Evolutionary conservation across 495 filamentous ascomycete genomes (phyloP).

Genomic region (Amniculicola lignicola): DNA sequence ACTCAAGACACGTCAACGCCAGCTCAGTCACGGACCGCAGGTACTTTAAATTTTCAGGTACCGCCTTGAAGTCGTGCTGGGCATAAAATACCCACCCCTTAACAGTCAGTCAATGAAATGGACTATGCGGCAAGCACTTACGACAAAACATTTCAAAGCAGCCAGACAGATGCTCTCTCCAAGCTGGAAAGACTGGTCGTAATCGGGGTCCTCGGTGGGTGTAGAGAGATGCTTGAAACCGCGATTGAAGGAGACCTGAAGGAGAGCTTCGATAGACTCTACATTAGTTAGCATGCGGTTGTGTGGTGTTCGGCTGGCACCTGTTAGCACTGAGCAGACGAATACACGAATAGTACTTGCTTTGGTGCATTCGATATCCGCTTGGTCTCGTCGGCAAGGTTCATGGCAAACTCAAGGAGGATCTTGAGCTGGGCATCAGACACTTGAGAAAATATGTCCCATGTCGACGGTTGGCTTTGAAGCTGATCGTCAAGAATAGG

Average conservation of each 20-base stretch:
- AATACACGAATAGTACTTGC: slow-evolving; percentile 36
- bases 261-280: slow-evolving; percentile 16
- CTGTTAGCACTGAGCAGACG: not conserved
- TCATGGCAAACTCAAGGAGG: slow-evolving; percentile 68
- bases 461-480: slow-evolving; percentile 50
- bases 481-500: slow-evolving; percentile 48
- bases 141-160: slow-evolving; percentile 60
- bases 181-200: slow-evolving; percentile 18
- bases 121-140: too few relatives aligned
- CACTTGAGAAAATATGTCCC: slow-evolving; percentile 54
- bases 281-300: slow-evolving; percentile 21
- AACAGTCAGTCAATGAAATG: too few relatives aligned
- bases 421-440: slow-evolving; percentile 54
- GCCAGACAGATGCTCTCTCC: slow-evolving; percentile 46
- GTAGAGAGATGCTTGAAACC: slow-evolving; percentile 25
- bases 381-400: slow-evolving; percentile 71
- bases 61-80: slow-evolving; percentile 55
- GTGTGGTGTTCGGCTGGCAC: slow-evolving; percentile 12
- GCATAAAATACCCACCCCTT: slow-evolving; percentile 69
- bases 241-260: slow-evolving; percentile 23
- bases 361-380: slow-evolving; percentile 51
- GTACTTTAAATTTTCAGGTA: slow-evolving; percentile 51
- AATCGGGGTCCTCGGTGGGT: not conserved
- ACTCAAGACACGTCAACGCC: slow-evolving; percentile 56
- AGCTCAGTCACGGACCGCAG: slow-evolving; percentile 55